These are phyloP conservation scores for Diplocarpon mali DNA, from an alignment of 2,329 filamentous ascomycete genomes.

Conservation along the genomic window DNA sequence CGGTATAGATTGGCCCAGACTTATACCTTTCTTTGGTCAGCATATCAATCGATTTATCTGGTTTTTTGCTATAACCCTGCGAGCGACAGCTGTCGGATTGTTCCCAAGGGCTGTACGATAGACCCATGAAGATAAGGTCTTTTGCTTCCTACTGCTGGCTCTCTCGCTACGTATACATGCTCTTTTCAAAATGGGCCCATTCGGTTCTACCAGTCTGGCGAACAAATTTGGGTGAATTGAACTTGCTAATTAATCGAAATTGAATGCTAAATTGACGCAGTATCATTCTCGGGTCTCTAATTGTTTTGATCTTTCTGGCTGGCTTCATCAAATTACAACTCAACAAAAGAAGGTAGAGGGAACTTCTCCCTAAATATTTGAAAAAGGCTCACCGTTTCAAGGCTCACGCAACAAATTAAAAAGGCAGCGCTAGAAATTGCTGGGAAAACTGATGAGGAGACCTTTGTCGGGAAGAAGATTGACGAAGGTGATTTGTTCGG, in stretches of 20 bases:
- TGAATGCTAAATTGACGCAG: constrained; percentile 5
- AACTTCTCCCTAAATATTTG: not conserved
- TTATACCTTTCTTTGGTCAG: not conserved
- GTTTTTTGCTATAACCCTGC: no score
- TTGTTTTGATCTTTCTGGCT: constrained; percentile 15
- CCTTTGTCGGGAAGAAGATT: constrained; percentile 11
- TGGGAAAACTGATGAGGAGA: constrained; percentile 12
- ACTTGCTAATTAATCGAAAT: not conserved
- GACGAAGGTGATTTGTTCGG: constrained; percentile 21
- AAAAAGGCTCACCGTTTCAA: constrained; percentile 5
- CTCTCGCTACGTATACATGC: constrained; percentile 1
- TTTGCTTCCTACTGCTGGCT: not conserved
- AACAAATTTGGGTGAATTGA: constrained; percentile 13
- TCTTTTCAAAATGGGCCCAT: constrained; percentile 12
- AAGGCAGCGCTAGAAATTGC: constrained; percentile 13
- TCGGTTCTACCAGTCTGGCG: constrained; percentile 8
- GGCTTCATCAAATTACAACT: constrained; percentile 16
- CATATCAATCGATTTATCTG: not conserved
- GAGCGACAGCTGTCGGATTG: no score
- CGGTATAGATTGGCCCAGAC: constrained; percentile 2
- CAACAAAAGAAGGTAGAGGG: constrained; percentile 19
- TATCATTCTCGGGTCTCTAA: constrained; percentile 15
- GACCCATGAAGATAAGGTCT: no score
- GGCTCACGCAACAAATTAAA: constrained; percentile 13
- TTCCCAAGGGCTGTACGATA: no score